These are phyloP conservation scores for Gliomastix tumulicola DNA, from an alignment of 2,329 filamentous ascomycete genomes.

Conservation along the genomic window DNA sequence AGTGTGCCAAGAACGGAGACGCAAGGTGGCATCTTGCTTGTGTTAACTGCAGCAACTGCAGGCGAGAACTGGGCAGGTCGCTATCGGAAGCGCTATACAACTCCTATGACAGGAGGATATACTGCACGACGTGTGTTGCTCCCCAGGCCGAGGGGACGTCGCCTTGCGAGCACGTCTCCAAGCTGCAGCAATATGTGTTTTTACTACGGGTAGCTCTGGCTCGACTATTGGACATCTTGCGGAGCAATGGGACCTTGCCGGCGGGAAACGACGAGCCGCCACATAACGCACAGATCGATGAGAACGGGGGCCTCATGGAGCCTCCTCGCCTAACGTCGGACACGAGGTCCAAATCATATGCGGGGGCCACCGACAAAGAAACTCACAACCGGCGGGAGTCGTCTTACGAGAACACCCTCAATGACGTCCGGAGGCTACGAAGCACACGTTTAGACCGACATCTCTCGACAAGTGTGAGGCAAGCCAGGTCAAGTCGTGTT, in stretches of 20 bases:
- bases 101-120: slow-evolving; percentile 58
- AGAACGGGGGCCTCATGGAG: slow-evolving; percentile 50
- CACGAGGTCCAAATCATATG: slow-evolving; percentile 67
- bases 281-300: slow-evolving; percentile 70
- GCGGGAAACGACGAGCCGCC: too few relatives aligned
- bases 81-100: slow-evolving; percentile 67
- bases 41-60: slow-evolving; percentile 64
- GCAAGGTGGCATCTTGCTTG: slow-evolving; percentile 81
- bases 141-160: slow-evolving; percentile 43
- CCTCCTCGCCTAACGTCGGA: slow-evolving; percentile 50
- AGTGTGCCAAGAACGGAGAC: slow-evolving; percentile 71
- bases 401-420: slow-evolving; percentile 91
- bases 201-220: slow-evolving; percentile 87
- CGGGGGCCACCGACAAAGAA: slow-evolving; percentile 46
- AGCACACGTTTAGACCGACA: slow-evolving; percentile 94
- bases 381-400: slow-evolving; percentile 62
- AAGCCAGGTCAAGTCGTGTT: slow-evolving; percentile 82
- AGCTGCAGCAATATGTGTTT: slow-evolving; percentile 92
- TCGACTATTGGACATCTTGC: slow-evolving; percentile 77
- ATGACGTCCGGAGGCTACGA: slow-evolving; percentile 84
- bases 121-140: slow-evolving; percentile 62
- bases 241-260: slow-evolving; percentile 74
- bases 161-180: slow-evolving; percentile 69
- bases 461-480: slow-evolving; percentile 85
- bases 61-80: slow-evolving; percentile 58